Evolutionary conservation across 116 monocot species (phyloP).

Genomic region (Trichopus zeylanicus): DNA sequence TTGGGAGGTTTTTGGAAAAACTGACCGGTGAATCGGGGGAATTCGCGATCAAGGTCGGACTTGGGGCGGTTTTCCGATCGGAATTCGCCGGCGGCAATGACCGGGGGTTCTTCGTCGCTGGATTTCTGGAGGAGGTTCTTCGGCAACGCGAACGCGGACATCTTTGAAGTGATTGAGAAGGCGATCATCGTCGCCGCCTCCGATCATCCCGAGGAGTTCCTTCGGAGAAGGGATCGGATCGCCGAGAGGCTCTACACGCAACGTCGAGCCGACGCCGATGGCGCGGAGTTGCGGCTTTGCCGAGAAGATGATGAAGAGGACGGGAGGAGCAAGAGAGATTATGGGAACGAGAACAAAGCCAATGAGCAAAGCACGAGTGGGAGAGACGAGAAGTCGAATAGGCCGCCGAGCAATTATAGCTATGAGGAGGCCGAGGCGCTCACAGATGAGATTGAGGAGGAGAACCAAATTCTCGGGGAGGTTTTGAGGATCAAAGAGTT

Average conservation of each 20-base stretch:
- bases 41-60: not conserved
- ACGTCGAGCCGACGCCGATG: constrained; percentile 5
- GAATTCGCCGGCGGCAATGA: not conserved
- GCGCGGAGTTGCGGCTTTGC: constrained; percentile 3
- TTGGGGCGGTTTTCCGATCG: not conserved
- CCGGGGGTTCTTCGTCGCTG: constrained; percentile 17
- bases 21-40: not conserved
- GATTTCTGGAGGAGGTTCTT: constrained; percentile 72
- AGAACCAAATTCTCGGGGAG: too few species aligned
- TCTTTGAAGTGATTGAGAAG: constrained; percentile 70
- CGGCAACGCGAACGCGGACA: constrained; percentile 32
- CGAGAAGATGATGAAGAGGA: constrained; percentile 12
- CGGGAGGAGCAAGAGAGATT: not conserved
- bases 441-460: too few species aligned
- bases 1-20: not conserved
- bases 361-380: constrained; percentile 17
- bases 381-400: constrained; percentile 14
- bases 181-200: constrained; percentile 62
- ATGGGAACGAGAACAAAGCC: constrained; percentile 25
- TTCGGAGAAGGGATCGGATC: constrained; percentile 41
- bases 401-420: too few species aligned
- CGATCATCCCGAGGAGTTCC: constrained; percentile 48
- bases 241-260: constrained; percentile 38
- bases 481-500: constrained; percentile 63
- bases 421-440: too few species aligned